These are phyloP conservation scores for Trametes cubensis DNA, from an alignment of 768 basidiomycete species.

Conservation along the genomic window DNA sequence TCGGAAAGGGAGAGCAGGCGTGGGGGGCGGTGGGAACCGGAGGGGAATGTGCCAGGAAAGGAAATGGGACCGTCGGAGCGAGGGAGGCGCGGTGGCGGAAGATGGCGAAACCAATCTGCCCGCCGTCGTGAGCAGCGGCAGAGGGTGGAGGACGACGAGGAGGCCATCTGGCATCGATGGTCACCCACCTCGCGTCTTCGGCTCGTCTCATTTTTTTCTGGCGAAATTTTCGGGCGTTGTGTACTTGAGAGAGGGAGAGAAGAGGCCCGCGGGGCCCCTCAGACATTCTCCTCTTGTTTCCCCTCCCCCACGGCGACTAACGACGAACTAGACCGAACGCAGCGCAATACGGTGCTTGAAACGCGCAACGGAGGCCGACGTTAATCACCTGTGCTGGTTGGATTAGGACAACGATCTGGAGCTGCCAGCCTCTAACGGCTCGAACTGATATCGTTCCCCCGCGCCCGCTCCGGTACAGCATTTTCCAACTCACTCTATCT, in stretches of 20 bases:
- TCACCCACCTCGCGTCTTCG: neutral
- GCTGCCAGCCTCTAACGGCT: constrained; percentile 3
- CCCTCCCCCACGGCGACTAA: constrained; percentile 1
- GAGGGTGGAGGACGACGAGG: neutral
- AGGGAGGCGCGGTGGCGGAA: constrained; percentile 10
- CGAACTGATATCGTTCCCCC: neutral
- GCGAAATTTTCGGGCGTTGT: constrained; percentile 9
- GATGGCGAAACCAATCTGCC: constrained; percentile 25
- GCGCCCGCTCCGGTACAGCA: neutral
- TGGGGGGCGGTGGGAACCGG: constrained; percentile 16
- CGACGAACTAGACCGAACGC: neutral
- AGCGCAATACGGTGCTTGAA: neutral
- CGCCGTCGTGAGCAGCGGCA: constrained; percentile 4
- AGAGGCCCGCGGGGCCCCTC: neutral
- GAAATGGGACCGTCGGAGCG: constrained; percentile 8
- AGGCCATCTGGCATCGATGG: constrained; percentile 4
- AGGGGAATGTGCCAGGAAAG: constrained; percentile 1
- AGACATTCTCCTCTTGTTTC: neutral
- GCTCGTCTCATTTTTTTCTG: constrained; percentile 8
- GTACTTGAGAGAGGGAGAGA: neutral
- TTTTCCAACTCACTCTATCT: neutral
- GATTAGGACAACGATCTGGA: constrained; percentile 3
- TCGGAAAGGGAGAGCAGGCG: constrained; percentile 18
- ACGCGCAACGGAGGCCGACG: too few species aligned
- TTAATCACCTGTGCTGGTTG: too few species aligned